Conservation (phyloP, 2,329 filamentous ascomycete species). For the Fusarium nanum region DNA sequence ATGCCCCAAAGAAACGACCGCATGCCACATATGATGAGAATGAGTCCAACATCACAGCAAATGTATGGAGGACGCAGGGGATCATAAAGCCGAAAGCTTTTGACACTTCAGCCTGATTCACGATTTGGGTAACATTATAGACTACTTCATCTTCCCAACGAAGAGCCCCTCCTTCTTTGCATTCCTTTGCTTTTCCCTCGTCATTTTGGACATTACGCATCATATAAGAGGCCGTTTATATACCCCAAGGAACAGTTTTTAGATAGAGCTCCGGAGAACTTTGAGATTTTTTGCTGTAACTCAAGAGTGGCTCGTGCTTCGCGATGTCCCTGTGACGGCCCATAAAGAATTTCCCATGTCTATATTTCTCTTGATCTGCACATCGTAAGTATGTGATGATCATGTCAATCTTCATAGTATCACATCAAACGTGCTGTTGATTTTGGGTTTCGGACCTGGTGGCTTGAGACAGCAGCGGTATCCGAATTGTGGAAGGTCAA, state of each 20-base stretch:
- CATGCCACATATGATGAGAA: conserved; percentile 39
- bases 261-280: conserved; percentile 26
- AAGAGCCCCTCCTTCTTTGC: conserved; percentile 46
- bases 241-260: conserved; percentile 38
- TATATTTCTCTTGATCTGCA: neutral
- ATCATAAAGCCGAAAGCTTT: conserved; percentile 21
- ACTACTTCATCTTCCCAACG: conserved; percentile 51
- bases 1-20: conserved; percentile 38
- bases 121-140: conserved; percentile 43
- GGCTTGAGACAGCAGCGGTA: neutral
- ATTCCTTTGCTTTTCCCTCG: conserved; percentile 16
- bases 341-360: neutral
- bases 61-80: conserved; percentile 42
- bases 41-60: conserved; percentile 37
- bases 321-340: neutral
- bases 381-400: neutral
- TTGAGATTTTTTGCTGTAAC: neutral
- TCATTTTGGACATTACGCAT: conserved; percentile 24
- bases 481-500: conserved; percentile 35
- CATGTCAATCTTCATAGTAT: neutral
- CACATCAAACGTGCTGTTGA: neutral
- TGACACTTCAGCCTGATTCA: conserved; percentile 9
- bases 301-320: neutral
- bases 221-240: conserved; percentile 37
- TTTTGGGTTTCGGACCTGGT: neutral